Conservation (phyloP, 306 rosid species). For the Castanopsis chinensis region DNA sequence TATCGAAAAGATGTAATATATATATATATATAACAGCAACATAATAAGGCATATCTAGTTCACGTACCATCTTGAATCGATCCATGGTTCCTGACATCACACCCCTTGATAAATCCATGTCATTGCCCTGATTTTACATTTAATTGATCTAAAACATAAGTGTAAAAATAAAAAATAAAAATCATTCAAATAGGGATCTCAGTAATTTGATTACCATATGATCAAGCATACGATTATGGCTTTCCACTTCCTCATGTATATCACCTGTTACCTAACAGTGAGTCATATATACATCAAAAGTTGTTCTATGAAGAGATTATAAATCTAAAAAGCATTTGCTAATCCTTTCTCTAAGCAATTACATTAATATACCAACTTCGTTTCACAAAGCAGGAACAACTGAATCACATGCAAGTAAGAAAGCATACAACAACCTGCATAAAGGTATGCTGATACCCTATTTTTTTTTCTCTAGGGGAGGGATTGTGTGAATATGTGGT, state of each 20-base stretch:
- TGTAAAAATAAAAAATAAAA: not conserved
- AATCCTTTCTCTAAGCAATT: not conserved
- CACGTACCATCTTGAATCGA: constrained; percentile 77
- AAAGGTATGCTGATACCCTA: not conserved
- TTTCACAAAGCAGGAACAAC: not conserved
- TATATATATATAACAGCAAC: not conserved
- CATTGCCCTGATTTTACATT: constrained; percentile 58
- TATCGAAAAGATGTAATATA: constrained; percentile 11
- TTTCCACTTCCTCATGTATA: constrained; percentile 90
- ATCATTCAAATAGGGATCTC: not conserved
- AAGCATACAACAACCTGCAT: not conserved
- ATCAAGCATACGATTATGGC: constrained; percentile 80
- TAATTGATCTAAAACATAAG: constrained; percentile 1
- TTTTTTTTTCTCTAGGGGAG: not conserved
- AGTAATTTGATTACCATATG: constrained; percentile 59
- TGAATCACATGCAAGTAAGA: not conserved
- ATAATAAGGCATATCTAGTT: constrained; percentile 2
- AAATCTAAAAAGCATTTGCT: constrained; percentile 21
- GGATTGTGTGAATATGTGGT: not conserved
- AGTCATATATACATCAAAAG: constrained; percentile 13
- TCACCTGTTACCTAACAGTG: constrained; percentile 85
- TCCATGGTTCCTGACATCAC: constrained; percentile 94
- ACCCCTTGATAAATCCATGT: constrained; percentile 94
- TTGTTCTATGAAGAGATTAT: constrained; percentile 4
- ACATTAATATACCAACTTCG: not conserved